Evolutionary conservation across 352 stramenopile genomes (phyloP).

Genomic region (Globisporangium acanthophoron): DNA sequence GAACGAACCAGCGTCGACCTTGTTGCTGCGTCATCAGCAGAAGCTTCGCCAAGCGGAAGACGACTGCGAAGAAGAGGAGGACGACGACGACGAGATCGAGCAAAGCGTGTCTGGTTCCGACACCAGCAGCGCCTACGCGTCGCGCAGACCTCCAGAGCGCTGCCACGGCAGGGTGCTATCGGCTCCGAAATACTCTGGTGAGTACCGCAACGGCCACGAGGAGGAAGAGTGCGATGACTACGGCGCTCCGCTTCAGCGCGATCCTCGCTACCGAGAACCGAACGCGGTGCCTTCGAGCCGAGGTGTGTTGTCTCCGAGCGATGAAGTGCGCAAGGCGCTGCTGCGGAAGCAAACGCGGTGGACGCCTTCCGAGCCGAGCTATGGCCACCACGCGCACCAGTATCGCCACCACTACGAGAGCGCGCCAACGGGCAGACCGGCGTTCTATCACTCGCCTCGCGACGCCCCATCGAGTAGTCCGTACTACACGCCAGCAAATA

Average conservation of each 20-base stretch:
- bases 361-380: not conserved
- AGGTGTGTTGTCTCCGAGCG: slow-evolving; percentile 40
- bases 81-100: slow-evolving; percentile 15
- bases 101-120: slow-evolving; percentile 13
- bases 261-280: not conserved
- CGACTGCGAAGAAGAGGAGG: slow-evolving; percentile 16
- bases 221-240: not conserved
- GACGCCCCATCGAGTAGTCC: slow-evolving; percentile 7
- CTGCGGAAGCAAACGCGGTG: slow-evolving; percentile 23
- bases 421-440: not conserved
- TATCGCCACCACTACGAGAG: slow-evolving; percentile 1
- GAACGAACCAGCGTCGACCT: slow-evolving; percentile 42
- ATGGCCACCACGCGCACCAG: not conserved
- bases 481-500: not conserved
- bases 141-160: not conserved
- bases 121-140: slow-evolving; percentile 3
- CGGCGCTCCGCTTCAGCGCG: not conserved
- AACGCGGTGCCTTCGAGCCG: slow-evolving; percentile 4
- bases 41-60: slow-evolving; percentile 10
- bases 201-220: not conserved
- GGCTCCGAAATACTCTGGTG: not conserved
- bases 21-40: slow-evolving; percentile 24
- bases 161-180: too few relatives aligned
- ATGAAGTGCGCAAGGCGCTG: slow-evolving; percentile 48
- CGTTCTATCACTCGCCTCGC: slow-evolving; percentile 31